Base-by-base conservation (phyloP, 805 yeast species). In the Wickerhamomyces pijperi region DNA sequence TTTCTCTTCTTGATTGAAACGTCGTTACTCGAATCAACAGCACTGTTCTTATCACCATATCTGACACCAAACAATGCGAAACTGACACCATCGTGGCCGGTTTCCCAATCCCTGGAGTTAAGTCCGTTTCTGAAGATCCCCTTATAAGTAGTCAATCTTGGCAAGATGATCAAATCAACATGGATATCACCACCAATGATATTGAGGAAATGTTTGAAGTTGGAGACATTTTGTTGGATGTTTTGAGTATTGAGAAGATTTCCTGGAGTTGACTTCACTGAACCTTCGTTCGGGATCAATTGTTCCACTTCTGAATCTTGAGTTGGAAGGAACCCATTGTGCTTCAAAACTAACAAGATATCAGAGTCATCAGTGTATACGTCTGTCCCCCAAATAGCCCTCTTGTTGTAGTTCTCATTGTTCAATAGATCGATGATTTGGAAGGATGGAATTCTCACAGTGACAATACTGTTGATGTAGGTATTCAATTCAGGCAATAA, bases 331-430 rank as follows among this genome's bases (percentile, higher is more conserved):
- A 35, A 79, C 60, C 96, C 96, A 44, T 77, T 63, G 50, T 92
- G 97, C 45, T 75, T 71, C 38, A 90, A 61, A 0, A 78, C 81
- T 5, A 83, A 67, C 29, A 90, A 67, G 2, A 88, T 63, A 56
- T 90, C 95, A 1, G 95, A 82, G 57, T 90, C 98, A 58, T 92
- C 97, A 0, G 97, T 84, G 58, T 90, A 92, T 1, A 92, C 66
- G 34, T 88, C 95, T 2, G 88, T 73, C 2, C 98, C 98, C 97
- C 97, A 90, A 2, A 87, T 46, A 35, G 72, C 69, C 18, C 58
- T 44, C 15, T 49, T 43, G 14, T 35, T 39, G 31, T 45, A 53
- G 35, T 50, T 43, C 23, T 42, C 37, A 39, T 51, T 54, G 42
- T 54, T 54, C 15, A 33, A 40, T 11, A 53, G 36, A 28, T 54